phyloP scores from a whole-genome alignment of 1,284 basidiomycete species.

The Papiliotrema laurentii region DNA sequence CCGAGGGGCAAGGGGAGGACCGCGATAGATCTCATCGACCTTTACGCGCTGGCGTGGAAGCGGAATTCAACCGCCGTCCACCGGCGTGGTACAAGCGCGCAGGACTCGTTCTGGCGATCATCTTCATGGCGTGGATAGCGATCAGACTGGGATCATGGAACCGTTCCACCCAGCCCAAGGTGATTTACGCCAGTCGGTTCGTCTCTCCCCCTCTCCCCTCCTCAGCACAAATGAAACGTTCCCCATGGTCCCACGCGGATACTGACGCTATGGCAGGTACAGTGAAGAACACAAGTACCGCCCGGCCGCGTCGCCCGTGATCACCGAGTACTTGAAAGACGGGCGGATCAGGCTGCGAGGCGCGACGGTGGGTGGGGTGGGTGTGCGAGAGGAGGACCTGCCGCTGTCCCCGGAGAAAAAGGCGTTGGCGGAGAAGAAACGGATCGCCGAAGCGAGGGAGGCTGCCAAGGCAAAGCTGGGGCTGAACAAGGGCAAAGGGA shows the following conservation, averaged over 20 bases:
- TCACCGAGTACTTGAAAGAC: constrained; percentile 47
- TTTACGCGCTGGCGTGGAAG: constrained; percentile 21
- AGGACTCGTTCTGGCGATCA: constrained; percentile 25
- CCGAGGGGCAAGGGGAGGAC: not conserved
- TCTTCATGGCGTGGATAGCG: constrained; percentile 35
- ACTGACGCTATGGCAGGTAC: constrained; percentile 36
- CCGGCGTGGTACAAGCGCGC: constrained; percentile 43
- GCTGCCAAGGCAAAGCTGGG: constrained; percentile 36
- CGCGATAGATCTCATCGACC: constrained; percentile 12
- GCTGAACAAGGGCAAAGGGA: constrained; percentile 20
- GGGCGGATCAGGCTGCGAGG: constrained; percentile 47
- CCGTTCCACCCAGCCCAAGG: constrained; percentile 24
- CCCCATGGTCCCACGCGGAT: not conserved
- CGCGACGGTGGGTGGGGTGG: constrained; percentile 44
- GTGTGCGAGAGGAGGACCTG: constrained; percentile 38
- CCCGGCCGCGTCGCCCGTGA: constrained; percentile 49
- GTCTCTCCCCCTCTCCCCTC: not conserved
- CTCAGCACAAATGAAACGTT: not conserved
- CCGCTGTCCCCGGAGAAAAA: constrained; percentile 33
- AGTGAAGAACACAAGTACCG: constrained; percentile 49
- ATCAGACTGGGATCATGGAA: constrained; percentile 18
- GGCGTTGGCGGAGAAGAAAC: constrained; percentile 22
- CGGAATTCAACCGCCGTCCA: constrained; percentile 41
- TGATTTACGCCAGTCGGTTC: constrained; percentile 47
- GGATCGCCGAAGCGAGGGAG: constrained; percentile 34